These are phyloP conservation scores for Solanum peruvianum DNA, from an alignment of 257 asterid species.

Conservation along the genomic window DNA sequence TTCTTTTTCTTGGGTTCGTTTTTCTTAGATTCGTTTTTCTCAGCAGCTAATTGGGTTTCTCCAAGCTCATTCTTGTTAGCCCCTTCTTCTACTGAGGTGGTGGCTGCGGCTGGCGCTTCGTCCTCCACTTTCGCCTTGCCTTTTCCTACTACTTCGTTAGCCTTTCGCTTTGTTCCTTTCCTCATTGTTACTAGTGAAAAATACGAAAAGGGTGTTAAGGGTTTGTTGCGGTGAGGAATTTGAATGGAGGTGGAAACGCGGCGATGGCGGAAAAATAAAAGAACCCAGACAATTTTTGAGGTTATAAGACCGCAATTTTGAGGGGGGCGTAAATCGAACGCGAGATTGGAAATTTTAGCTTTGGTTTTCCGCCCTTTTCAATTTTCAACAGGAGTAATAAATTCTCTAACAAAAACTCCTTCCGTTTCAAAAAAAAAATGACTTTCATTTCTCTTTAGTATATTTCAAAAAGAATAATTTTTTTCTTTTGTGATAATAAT, in stretches of 20 bases:
- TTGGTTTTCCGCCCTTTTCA: not conserved
- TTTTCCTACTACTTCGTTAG: conserved; percentile 9
- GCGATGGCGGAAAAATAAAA: conserved; percentile 23
- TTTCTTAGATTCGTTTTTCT: conserved; percentile 12
- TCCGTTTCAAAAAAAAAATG: no score
- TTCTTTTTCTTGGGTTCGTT: not conserved
- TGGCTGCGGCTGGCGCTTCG: not conserved
- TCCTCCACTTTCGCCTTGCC: conserved; percentile 7
- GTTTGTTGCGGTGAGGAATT: conserved; percentile 19
- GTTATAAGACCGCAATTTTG: not conserved
- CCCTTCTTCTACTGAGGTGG: not conserved
- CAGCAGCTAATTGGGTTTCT: conserved; percentile 6
- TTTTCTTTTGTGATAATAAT: no score
- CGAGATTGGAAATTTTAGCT: not conserved
- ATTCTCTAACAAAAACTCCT: no score
- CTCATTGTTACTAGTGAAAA: conserved; percentile 17
- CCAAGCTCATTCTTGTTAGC: not conserved
- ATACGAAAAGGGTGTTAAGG: not conserved
- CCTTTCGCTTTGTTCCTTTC: conserved; percentile 65
- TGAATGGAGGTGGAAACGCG: conserved; percentile 17
- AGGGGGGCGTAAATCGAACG: not conserved
- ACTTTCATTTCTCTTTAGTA: no score
- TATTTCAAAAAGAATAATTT: no score
- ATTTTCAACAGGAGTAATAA: not conserved
- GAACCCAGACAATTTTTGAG: not conserved